Evolutionary conservation across 2,329 filamentous ascomycete species (phyloP).

Genomic region (Coniochaeta prunicola): DNA sequence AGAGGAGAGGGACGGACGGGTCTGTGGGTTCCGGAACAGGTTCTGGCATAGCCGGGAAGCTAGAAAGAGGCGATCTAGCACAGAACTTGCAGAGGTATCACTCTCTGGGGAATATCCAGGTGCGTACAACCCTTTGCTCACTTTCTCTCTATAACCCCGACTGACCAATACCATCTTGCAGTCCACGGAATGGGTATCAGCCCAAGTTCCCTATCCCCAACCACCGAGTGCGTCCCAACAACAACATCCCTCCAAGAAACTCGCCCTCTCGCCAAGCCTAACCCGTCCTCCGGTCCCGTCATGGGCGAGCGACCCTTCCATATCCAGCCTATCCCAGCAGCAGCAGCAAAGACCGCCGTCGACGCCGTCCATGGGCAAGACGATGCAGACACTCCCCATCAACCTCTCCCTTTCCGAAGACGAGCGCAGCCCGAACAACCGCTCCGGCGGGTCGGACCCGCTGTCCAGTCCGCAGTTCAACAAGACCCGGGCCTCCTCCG

Average conservation of each 20-base stretch:
- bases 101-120: conserved; percentile 25
- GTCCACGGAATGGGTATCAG: conserved; percentile 37
- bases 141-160: background rate
- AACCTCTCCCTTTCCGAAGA: conserved; percentile 54
- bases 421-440: conserved; percentile 47
- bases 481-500: conserved; percentile 18
- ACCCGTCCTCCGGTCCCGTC: conserved; percentile 46
- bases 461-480: conserved; percentile 41
- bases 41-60: conserved; percentile 1
- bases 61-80: conserved; percentile 8
- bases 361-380: conserved; percentile 11
- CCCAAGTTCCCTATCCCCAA: conserved; percentile 24
- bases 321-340: conserved; percentile 5
- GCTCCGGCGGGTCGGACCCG: conserved; percentile 30
- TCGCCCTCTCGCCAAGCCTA: conserved; percentile 45
- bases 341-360: conserved; percentile 14
- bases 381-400: conserved; percentile 24
- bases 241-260: conserved; percentile 43
- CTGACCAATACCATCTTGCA: conserved; percentile 18
- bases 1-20: conserved; percentile 33
- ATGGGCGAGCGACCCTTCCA: conserved; percentile 26
- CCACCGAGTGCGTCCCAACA: conserved; percentile 14
- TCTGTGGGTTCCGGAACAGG: background rate
- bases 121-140: conserved; percentile 12
- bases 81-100: conserved; percentile 24